phyloP scores from a whole-genome alignment of 805 yeast genomes.

The Scheffersomyces spartinae region DNA sequence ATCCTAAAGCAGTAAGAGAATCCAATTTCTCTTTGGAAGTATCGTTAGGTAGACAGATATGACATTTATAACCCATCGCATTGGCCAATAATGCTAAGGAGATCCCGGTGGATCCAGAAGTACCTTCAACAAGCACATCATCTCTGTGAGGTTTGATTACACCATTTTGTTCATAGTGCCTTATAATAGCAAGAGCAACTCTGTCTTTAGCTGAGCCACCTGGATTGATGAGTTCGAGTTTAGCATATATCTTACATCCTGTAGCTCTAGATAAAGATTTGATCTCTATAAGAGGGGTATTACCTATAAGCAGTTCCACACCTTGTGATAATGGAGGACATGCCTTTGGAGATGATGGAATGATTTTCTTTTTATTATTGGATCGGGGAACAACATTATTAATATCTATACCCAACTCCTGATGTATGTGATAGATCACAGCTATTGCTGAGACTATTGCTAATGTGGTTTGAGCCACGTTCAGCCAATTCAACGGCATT shows the following conservation, averaged over 20 bases:
- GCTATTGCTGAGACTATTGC: no score
- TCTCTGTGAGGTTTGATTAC: conserved; percentile 44
- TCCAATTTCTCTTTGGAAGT: conserved; percentile 77
- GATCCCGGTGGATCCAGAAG: conserved; percentile 95
- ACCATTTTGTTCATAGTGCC: conserved; percentile 53
- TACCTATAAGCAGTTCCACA: conserved; percentile 72
- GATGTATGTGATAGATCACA: no score
- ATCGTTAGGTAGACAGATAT: conserved; percentile 91
- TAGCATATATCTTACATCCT: conserved; percentile 78
- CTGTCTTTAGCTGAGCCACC: conserved; percentile 96
- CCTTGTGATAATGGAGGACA: conserved; percentile 34
- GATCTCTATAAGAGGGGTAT: conserved; percentile 75
- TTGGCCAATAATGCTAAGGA: conserved; percentile 85
- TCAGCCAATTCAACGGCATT: no score
- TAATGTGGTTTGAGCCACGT: no score
- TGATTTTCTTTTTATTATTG: no score
- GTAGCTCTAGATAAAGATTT: conserved; percentile 60
- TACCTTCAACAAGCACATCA: conserved; percentile 84
- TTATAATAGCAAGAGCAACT: conserved; percentile 77
- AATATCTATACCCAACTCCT: no score
- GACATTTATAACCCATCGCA: conserved; percentile 80
- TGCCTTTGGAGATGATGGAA: no score
- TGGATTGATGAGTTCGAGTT: conserved; percentile 76
- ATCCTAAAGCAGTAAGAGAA: conserved; percentile 66
- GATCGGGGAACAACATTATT: no score